Base-by-base conservation (phyloP, 208 protist genomes). In the Willaertia magna region DNA sequence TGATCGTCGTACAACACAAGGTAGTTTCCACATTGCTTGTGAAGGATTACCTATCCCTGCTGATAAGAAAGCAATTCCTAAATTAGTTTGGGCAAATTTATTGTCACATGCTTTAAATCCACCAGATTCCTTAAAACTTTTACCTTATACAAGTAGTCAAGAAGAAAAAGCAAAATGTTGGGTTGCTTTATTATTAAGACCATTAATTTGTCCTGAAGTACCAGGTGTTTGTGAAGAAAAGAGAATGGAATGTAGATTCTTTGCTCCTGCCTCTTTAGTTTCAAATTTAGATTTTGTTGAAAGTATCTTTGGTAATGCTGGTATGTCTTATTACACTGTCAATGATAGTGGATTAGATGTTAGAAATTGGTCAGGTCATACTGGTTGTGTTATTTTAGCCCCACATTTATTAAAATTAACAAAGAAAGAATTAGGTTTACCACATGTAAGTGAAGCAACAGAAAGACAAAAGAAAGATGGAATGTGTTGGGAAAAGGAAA, bases 241-340 rank as follows among this genome's bases (percentile, higher is more conserved):
- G n/a, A 26, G 30, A 0, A 87, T 83, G 55, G 90, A 92, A 74
- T 55, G 88, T 4, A 49, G 87, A 14, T 85, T 79, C 52, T 90
- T 92, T 34, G 87, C 76, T 40, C 90, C 90, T 34, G 89, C 52
- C 16, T 74, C 76, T 44, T 67, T 88, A 22, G 87, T 90, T 20
- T 47, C 49, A 49, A 88, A 87, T 74, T 40, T 91, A 6, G 90
- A 89, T 51, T 92, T 92, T 46, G 52, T 91, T 4, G 90, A 92
- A 59, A 84, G 48, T 18, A 87, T 92, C 42, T 92, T 92, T 40
- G 87, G 89, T 43, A 91, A 91, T 86, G 85, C 51, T 67, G 90
- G 88, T 44, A 75, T 91, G 52, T 87, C 90, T 55, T 85, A 74
- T 18, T 40, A 88, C 39, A 34, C 74, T 7, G 55, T 84, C 2